Base-by-base conservation (phyloP, 768 basidiomycete species). In the Russula virescens region DNA sequence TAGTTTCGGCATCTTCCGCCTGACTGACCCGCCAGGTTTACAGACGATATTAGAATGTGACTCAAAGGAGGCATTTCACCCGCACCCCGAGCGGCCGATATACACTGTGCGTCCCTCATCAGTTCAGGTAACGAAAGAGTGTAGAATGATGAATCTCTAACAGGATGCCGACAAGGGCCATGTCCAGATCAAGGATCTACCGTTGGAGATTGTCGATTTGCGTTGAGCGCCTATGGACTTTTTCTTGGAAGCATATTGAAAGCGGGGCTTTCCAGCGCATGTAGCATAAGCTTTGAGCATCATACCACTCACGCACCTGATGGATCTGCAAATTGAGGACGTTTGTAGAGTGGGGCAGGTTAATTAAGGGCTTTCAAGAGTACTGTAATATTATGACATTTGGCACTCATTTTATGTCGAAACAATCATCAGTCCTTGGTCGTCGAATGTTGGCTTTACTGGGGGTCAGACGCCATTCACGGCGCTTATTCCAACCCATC, bases 141-240 rank as follows among this genome's bases (percentile, higher is more conserved):
- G 42, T 18, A 23, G 25, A 10, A 47, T 59, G 23, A 48, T 47
- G 49, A 49, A 46, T 31, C 35, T 48, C 45, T 45, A 25, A 38
- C 67, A 92, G 86, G 92, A 94, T 68, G 88, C 88, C 23, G 91
- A 91, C 68, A 90, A 86, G 71, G 88, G 88, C 0, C 92, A 94
- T 72, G 90, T 93, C 11, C 82, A 85, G 69, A 87, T 89, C 80
- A 85, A 81, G 65, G 87, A 90, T 48, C 72, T 83, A 34, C 73
- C 82, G 1, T 73, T 94, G 54, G 92, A 94, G 74, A 91, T 92
- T 62, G 87, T 92, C n/a, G 92, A 94, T 75, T 70, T 94, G 65
- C 84, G 92, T 23, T 68, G 67, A 71, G 47, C 58, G 58, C 48
- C 34, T 23, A 25, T 38, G 25, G n/a, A 26, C 28, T 21, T 31